Evolutionary conservation across 306 rosid genomes (phyloP), one percentile per base, ranked within the genome.

Genomic region (Sophora flavescens): DNA sequence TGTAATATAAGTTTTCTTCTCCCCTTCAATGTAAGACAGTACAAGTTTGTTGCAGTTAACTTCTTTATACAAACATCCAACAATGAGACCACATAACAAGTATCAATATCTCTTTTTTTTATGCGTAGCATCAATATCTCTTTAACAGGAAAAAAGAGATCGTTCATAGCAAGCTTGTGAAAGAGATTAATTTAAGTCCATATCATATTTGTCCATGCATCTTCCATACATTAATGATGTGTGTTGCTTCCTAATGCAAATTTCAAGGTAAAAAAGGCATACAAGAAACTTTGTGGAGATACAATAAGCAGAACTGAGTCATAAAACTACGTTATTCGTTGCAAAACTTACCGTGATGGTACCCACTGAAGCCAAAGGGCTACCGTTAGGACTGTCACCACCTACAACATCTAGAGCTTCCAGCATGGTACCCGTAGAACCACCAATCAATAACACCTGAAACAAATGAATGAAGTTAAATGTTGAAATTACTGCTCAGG

Each of bases 351-450:
- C 99, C 1, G 82, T 7, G 18, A 60, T 64, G 78, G 81, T 62
- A n/a, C 86, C 82, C 67, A 82, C 12, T 69, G 93, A 88, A 52
- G 82, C 86, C 84, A 91, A 59, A 50, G 91, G 71, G 78, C 74
- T 80, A 64, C 88, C 96, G 41, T 58, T 89, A 68, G 56, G 89
- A 78, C 53, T 82, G 74, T 91, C 98, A 63, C 97, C 97, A 58
- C 99, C 99, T 28, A 92, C 90, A 79, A 95, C 99, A 14, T 95
- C 84, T 78, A 95, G 83, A 63, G 96, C 96, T 87, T 92, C 99
- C 77, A 95, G 89, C 99, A 95, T 95, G 56, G 89, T 89, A 63
- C 99, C 97, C 1, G 99, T 95, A 76, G 99, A 95, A 83, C 99
- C 99, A 65, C 99, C 99, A 81, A 95, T 95, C 70, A 95, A 82